A percentile compares a stretch with the other conserved stretches of the same genome.
Conservation (phyloP, 352 stramenopile genomes). For the Ophiocytium majus region DNA sequence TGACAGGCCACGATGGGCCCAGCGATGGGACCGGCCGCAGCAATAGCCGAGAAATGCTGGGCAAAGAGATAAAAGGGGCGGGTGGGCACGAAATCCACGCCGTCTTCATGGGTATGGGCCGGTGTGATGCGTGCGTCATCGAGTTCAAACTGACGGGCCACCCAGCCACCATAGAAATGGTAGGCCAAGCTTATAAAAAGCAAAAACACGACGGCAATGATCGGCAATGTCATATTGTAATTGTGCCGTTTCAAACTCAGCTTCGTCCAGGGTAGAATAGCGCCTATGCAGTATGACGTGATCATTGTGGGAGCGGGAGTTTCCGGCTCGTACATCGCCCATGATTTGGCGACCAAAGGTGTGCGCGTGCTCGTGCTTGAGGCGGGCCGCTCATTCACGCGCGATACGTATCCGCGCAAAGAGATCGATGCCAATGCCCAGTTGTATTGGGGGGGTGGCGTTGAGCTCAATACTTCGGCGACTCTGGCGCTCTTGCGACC, state of each 20-base stretch:
- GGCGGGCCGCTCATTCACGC: neutral
- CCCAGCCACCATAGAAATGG: neutral
- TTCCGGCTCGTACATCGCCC: neutral
- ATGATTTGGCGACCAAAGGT: neutral
- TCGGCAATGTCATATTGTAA: neutral
- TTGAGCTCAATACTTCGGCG: neutral
- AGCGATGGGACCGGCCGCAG: constrained; percentile 11
- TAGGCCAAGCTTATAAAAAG: neutral
- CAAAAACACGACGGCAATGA: neutral
- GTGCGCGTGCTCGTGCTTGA: neutral
- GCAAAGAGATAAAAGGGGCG: constrained; percentile 4
- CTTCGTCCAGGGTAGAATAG: too few relatives aligned
- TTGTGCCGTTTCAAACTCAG: neutral
- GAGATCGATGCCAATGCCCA: neutral
- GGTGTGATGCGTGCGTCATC: neutral
- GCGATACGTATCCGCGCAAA: neutral
- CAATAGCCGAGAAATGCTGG: constrained; percentile 11
- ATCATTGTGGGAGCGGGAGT: neutral
- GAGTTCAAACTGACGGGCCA: neutral
- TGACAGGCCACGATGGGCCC: constrained; percentile 11
- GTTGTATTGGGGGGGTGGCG: neutral
- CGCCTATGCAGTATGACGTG: neutral
- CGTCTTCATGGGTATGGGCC: neutral
- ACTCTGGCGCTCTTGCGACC: neutral
- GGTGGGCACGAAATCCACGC: neutral